Percentiles rank a stretch among this genome's conserved stretches.
These are phyloP conservation scores for Trichoderma lentiforme DNA, from an alignment of 2,329 filamentous ascomycete genomes.

Conservation along the genomic window DNA sequence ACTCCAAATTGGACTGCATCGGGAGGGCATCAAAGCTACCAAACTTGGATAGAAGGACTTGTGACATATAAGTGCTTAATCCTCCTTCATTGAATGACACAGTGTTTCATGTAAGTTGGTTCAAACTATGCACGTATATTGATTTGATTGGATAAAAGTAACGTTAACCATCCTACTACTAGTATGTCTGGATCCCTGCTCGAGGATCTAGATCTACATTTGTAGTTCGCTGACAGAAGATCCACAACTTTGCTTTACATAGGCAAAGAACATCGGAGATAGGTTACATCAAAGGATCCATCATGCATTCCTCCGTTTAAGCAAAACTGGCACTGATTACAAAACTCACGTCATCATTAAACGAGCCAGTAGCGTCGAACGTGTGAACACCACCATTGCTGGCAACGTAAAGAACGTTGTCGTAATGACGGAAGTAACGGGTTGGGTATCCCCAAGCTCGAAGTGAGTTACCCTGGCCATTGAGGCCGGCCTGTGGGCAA, in stretches of 20 bases:
- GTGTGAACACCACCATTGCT: not conserved
- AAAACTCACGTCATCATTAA: constrained; percentile 7
- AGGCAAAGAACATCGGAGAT: not conserved
- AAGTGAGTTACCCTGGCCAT: not conserved
- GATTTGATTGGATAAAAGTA: not conserved
- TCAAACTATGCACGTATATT: not conserved
- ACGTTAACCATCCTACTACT: not conserved
- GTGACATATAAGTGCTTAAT: too few relatives aligned
- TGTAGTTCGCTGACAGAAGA: not conserved
- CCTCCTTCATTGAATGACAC: too few relatives aligned
- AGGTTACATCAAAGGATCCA: not conserved
- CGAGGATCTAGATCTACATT: not conserved
- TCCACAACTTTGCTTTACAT: not conserved
- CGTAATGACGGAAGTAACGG: not conserved
- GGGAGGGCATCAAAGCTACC: too few relatives aligned
- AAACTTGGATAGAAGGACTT: too few relatives aligned
- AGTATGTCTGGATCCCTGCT: not conserved
- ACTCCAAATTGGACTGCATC: too few relatives aligned
- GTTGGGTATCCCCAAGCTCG: constrained; percentile 5
- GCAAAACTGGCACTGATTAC: not conserved
- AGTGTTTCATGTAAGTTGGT: too few relatives aligned
- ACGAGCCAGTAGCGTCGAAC: not conserved
- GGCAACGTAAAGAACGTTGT: not conserved
- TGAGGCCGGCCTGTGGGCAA: not conserved
- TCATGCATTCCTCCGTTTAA: not conserved